Conservation (phyloP, 1,284 basidiomycete genomes). For the Ceratobasidium sp. region DNA sequence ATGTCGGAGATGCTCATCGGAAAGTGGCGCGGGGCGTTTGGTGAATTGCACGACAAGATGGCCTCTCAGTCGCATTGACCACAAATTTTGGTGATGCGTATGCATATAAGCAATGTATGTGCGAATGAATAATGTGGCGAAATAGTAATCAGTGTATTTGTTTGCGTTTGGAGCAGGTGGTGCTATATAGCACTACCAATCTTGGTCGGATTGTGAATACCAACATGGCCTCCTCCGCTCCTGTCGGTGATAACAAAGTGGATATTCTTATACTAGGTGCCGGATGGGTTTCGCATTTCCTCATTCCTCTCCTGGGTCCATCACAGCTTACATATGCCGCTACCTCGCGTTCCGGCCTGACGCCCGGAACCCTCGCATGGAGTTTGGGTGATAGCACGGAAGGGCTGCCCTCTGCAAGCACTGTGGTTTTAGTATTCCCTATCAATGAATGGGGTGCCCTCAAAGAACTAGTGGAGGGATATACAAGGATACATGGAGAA, state of each 20-base stretch:
- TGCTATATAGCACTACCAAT: constrained; percentile 1
- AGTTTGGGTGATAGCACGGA: constrained; percentile 43
- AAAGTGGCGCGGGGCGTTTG: constrained; percentile 18
- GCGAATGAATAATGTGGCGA: not conserved
- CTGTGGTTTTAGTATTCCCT: constrained; percentile 51
- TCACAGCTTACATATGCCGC: constrained; percentile 35
- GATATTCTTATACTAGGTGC: constrained; percentile 51
- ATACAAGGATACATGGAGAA: constrained; percentile 32
- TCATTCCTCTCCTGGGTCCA: constrained; percentile 46
- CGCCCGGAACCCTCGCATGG: constrained; percentile 44
- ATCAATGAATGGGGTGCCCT: constrained; percentile 43
- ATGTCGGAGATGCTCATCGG: constrained; percentile 8
- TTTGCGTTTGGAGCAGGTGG: not conserved
- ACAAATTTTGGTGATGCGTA: not conserved
- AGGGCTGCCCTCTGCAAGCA: constrained; percentile 47
- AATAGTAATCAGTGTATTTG: not conserved
- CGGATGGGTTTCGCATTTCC: constrained; percentile 51
- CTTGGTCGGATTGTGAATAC: not conserved
- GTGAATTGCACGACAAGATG: constrained; percentile 3
- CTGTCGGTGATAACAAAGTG: constrained; percentile 38
- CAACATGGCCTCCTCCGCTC: not conserved
- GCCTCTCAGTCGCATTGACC: not conserved
- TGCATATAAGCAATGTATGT: not conserved
- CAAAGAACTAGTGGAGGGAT: constrained; percentile 42
- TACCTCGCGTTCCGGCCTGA: constrained; percentile 47